These are phyloP conservation scores for Phytophthora uliginosa DNA, from an alignment of 352 stramenopile genomes.

Conservation along the genomic window DNA sequence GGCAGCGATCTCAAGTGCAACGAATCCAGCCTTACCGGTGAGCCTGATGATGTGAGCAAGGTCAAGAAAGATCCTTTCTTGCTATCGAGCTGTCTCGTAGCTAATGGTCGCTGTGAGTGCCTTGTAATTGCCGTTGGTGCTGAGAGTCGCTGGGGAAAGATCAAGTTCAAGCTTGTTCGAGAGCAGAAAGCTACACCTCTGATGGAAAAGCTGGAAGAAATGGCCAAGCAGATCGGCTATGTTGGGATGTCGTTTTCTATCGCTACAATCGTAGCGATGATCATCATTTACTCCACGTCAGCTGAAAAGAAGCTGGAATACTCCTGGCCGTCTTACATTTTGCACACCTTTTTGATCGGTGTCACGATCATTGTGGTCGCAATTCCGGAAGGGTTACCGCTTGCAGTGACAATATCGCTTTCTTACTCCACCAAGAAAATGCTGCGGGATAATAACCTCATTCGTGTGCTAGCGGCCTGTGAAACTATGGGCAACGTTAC, in stretches of 20 bases:
- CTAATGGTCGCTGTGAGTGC: constrained; percentile 76
- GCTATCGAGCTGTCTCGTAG: constrained; percentile 88
- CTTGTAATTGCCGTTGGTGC: constrained; percentile 87
- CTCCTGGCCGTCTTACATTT: constrained; percentile 83
- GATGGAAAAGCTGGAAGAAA: constrained; percentile 94
- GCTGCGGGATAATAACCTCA: constrained; percentile 99
- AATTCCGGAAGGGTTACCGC: constrained; percentile 95
- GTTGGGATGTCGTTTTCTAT: constrained; percentile 89
- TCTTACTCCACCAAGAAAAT: constrained; percentile 98
- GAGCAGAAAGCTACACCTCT: constrained; percentile 93
- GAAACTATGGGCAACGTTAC: constrained; percentile 99
- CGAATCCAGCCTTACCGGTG: constrained; percentile 97
- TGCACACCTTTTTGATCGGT: constrained; percentile 96
- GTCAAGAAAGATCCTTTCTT: constrained; percentile 82
- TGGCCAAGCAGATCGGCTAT: constrained; percentile 93
- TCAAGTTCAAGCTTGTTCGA: constrained; percentile 91
- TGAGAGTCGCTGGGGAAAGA: constrained; percentile 91
- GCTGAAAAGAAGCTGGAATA: constrained; percentile 68
- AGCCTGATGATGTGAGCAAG: constrained; percentile 96
- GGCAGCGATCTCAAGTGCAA: constrained; percentile 95
- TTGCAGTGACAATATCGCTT: constrained; percentile 96
- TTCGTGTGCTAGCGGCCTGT: constrained; percentile 97
- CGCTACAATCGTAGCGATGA: constrained; percentile 88
- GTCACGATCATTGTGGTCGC: constrained; percentile 97
- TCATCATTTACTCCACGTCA: constrained; percentile 84